Conservation (phyloP, 2,329 filamentous ascomycete genomes). For the Nothophaeocryptopus gaeumannii region DNA sequence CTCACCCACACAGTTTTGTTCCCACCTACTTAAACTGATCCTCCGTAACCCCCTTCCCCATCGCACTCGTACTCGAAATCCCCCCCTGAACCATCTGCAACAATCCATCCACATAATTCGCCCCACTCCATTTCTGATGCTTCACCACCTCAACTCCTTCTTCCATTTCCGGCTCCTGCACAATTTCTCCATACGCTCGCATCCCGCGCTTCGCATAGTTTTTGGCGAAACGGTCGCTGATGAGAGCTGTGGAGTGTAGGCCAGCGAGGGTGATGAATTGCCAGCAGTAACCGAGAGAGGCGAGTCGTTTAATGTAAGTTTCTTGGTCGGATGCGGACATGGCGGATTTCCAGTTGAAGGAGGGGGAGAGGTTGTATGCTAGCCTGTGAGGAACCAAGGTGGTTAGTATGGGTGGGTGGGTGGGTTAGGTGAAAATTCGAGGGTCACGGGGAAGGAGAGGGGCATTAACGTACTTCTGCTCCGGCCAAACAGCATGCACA, state of each 20-base stretch:
- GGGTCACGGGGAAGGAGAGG: background rate
- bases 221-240: constrained; percentile 81
- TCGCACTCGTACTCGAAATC: constrained; percentile 85
- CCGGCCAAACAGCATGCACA: constrained; percentile 89
- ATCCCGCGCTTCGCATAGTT: constrained; percentile 73
- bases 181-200: constrained; percentile 93
- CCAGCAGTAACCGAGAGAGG: constrained; percentile 91
- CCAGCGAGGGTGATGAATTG: constrained; percentile 99
- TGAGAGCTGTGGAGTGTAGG: constrained; percentile 90
- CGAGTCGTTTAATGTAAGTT: constrained; percentile 92
- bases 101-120: constrained; percentile 90
- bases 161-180: constrained; percentile 97
- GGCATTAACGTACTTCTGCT: constrained; percentile 98
- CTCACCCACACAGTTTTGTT: background rate
- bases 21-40: constrained; percentile 70
- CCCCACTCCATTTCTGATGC: constrained; percentile 98
- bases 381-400: constrained; percentile 55
- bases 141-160: constrained; percentile 88
- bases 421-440: too few species aligned
- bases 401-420: constrained; percentile 13
- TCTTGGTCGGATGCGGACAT: constrained; percentile 91
- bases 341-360: constrained; percentile 99
- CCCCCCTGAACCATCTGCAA: constrained; percentile 97
- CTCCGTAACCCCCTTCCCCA: constrained; percentile 97
- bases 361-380: constrained; percentile 95